These are phyloP conservation scores for Ceratobasidium sp. DNA, from an alignment of 1,284 basidiomycete species.

Conservation along the genomic window DNA sequence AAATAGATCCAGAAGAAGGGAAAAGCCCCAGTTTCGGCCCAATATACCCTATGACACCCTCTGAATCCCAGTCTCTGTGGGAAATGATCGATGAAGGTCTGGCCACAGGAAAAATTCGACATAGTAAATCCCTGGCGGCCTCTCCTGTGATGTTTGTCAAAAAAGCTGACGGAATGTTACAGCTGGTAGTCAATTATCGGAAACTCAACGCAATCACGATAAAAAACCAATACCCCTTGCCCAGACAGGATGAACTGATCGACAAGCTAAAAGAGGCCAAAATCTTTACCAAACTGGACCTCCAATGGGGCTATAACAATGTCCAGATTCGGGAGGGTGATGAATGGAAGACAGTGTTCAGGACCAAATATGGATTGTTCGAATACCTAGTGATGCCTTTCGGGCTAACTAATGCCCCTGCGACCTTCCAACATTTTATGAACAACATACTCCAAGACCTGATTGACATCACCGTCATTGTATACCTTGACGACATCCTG, in stretches of 20 bases:
- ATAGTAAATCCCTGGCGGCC: background rate
- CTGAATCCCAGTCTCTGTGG: background rate
- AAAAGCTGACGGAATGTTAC: constrained; percentile 53
- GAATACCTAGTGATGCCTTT: constrained; percentile 56
- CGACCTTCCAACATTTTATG: too few species aligned
- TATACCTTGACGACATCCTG: constrained; percentile 44
- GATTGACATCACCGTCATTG: constrained; percentile 47
- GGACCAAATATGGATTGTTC: constrained; percentile 53
- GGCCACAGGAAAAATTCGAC: constrained; percentile 19
- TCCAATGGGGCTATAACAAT: too few species aligned
- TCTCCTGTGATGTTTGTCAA: constrained; percentile 42
- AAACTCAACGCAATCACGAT: constrained; percentile 53
- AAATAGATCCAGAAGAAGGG: too few species aligned
- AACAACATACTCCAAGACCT: constrained; percentile 47
- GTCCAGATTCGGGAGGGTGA: constrained; percentile 48
- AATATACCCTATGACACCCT: constrained; percentile 19
- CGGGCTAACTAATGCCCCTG: constrained; percentile 55
- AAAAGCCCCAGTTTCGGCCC: too few species aligned
- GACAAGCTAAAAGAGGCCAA: constrained; percentile 47
- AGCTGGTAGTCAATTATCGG: constrained; percentile 57
- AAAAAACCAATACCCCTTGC: constrained; percentile 48
- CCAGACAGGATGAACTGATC: constrained; percentile 47
- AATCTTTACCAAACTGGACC: constrained; percentile 51
- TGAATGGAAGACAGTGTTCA: constrained; percentile 54
- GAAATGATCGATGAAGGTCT: constrained; percentile 24